Evolutionary conservation across 768 basidiomycete genomes (phyloP).

Genomic region (Fibroporia radiculosa): DNA sequence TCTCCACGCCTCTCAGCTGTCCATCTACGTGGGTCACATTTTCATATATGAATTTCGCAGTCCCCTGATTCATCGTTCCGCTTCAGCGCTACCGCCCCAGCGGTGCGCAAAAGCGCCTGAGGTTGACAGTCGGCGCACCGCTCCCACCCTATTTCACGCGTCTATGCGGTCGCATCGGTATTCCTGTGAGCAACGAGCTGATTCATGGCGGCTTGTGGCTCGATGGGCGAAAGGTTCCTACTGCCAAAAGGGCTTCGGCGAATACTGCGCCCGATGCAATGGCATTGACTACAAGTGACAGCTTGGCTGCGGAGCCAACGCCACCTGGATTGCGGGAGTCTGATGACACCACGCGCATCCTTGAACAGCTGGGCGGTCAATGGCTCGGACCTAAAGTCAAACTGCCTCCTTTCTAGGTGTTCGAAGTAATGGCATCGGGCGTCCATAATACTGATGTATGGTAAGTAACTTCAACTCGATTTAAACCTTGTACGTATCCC

Average conservation of each 20-base stretch:
- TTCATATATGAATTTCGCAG: too few species aligned
- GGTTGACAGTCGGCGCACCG: constrained; percentile 48
- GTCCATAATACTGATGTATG: too few species aligned
- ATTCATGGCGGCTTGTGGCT: constrained; percentile 39
- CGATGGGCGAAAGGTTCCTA: constrained; percentile 30
- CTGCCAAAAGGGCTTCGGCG: not conserved
- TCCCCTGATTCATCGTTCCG: not conserved
- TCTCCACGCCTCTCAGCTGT: constrained; percentile 52
- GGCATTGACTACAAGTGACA: not conserved
- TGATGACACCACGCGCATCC: not conserved
- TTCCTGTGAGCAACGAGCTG: constrained; percentile 31
- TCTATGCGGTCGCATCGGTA: constrained; percentile 39
- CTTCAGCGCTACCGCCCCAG: constrained; percentile 40
- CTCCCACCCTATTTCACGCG: constrained; percentile 47
- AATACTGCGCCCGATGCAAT: not conserved
- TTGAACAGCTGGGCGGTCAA: not conserved
- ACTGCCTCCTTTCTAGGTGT: too few species aligned
- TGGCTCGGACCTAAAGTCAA: not conserved
- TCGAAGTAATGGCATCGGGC: too few species aligned
- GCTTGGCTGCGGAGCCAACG: not conserved
- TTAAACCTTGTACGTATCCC: too few species aligned
- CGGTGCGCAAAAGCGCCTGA: constrained; percentile 40
- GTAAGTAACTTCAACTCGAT: too few species aligned
- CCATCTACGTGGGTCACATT: constrained; percentile 40
- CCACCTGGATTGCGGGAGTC: not conserved